A percentile compares a stretch with the other conserved stretches of the same genome.
These are phyloP conservation scores for Pseudocercospora crystallina DNA, from an alignment of 2,329 filamentous ascomycete genomes.

Conservation along the genomic window DNA sequence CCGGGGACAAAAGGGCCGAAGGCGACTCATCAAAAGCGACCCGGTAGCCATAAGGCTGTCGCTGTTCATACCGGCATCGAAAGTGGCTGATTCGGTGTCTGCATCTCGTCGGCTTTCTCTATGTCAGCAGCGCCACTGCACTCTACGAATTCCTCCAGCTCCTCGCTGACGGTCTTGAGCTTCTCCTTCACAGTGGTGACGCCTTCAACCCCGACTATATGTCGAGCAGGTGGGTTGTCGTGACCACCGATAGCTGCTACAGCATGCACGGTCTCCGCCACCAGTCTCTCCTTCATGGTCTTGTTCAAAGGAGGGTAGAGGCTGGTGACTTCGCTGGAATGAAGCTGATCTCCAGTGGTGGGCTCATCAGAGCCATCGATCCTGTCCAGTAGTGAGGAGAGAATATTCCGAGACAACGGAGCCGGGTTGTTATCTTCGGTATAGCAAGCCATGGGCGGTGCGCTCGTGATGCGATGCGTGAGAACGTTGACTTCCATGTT, in stretches of 20 bases:
- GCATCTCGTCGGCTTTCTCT: slow-evolving; percentile 23
- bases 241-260: slow-evolving; percentile 90
- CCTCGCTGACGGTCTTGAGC: slow-evolving; percentile 91
- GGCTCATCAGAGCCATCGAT: slow-evolving; percentile 49
- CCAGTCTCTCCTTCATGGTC: slow-evolving; percentile 68
- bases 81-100: slow-evolving; percentile 7
- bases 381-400: slow-evolving; percentile 74
- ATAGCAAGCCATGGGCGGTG: slow-evolving; percentile 72
- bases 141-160: slow-evolving; percentile 93
- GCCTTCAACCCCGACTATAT: slow-evolving; percentile 90
- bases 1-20: too few relatives aligned
- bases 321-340: slow-evolving; percentile 56
- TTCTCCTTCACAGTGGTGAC: slow-evolving; percentile 90
- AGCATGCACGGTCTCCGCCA: slow-evolving; percentile 87
- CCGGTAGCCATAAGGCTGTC: too few relatives aligned
- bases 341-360: slow-evolving; percentile 47
- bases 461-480: slow-evolving; percentile 82
- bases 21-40: too few relatives aligned
- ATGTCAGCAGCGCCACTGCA: slow-evolving; percentile 84
- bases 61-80: too few relatives aligned
- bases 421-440: slow-evolving; percentile 70
- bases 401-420: slow-evolving; percentile 78
- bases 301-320: slow-evolving; percentile 73
- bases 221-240: slow-evolving; percentile 89
- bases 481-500: slow-evolving; percentile 88